phyloP scores from a whole-genome alignment of 805 yeast species.

The Suhomyces vadensis region DNA sequence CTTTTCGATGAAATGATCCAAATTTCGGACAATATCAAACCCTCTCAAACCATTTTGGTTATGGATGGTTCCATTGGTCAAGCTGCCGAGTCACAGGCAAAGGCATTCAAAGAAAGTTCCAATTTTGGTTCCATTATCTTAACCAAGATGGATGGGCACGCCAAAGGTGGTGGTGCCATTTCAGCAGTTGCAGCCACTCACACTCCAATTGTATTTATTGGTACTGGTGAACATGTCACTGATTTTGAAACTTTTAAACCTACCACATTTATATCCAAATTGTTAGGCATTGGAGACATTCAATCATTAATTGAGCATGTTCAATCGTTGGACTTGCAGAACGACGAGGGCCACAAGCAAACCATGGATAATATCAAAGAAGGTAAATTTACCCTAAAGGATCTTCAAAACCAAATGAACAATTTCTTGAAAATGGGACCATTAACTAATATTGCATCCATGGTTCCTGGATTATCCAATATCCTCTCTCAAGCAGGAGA shows the following conservation, averaged over 20 bases:
- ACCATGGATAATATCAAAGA: constrained; percentile 90
- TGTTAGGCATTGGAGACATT: constrained; percentile 93
- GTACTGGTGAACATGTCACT: constrained; percentile 96
- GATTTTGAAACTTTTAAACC: constrained; percentile 93
- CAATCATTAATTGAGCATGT: constrained; percentile 94
- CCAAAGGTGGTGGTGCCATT: constrained; percentile 99
- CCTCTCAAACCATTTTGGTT: constrained; percentile 97
- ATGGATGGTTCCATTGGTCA: constrained; percentile 97
- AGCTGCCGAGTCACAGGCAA: constrained; percentile 94
- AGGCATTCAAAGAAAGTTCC: constrained; percentile 89
- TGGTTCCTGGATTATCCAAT: constrained; percentile 89
- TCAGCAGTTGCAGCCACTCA: constrained; percentile 97
- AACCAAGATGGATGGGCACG: constrained; percentile 98
- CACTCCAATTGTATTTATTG: constrained; percentile 93
- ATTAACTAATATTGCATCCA: constrained; percentile 84
- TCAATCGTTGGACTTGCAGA: constrained; percentile 70
- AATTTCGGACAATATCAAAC: constrained; percentile 81
- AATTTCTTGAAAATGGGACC: constrained; percentile 98
- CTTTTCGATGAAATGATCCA: constrained; percentile 94
- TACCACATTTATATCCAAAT: constrained; percentile 81
- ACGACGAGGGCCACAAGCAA: constrained; percentile 74
- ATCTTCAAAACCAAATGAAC: constrained; percentile 92
- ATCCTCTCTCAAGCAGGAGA: constrained; percentile 87
- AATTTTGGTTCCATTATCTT: constrained; percentile 93
- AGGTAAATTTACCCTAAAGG: constrained; percentile 90